Conservation (phyloP, 2,329 filamentous ascomycete genomes). For the Mariannaea sp. region DNA sequence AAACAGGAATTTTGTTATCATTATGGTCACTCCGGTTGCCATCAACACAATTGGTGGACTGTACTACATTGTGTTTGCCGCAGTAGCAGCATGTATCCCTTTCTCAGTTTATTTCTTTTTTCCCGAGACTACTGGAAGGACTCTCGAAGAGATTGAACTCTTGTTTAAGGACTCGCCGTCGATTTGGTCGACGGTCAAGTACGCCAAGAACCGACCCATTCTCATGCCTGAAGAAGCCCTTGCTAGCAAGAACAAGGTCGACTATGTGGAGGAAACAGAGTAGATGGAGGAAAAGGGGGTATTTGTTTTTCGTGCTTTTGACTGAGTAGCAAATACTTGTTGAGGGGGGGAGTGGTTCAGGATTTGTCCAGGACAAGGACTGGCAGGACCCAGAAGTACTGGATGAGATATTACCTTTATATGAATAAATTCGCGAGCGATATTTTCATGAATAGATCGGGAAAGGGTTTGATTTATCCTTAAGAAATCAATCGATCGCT, state of each 20-base stretch:
- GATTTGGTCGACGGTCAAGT: conserved; percentile 43
- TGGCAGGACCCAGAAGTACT: too few relatives aligned
- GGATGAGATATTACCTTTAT: too few relatives aligned
- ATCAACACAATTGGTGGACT: conserved; percentile 61
- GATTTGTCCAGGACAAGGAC: too few relatives aligned
- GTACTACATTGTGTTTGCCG: conserved; percentile 49
- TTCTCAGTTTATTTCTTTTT: conserved; percentile 44
- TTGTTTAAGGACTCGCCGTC: conserved; percentile 49
- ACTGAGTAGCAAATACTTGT: too few relatives aligned
- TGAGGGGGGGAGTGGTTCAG: too few relatives aligned
- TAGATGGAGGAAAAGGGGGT: background rate
- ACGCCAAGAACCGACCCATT: conserved; percentile 43
- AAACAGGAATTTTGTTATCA: conserved; percentile 49
- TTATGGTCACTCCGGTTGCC: conserved; percentile 67
- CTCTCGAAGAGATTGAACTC: conserved; percentile 52
- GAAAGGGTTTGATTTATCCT: too few relatives aligned
- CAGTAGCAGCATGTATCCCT: conserved; percentile 49
- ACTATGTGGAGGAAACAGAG: conserved; percentile 23
- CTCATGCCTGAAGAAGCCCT: conserved; percentile 40
- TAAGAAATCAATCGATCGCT: too few relatives aligned
- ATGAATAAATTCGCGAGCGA: too few relatives aligned
- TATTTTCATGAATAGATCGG: too few relatives aligned
- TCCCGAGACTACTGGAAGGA: conserved; percentile 55
- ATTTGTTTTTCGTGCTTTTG: too few relatives aligned
- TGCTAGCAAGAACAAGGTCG: conserved; percentile 34